Evolutionary conservation across 768 basidiomycete species (phyloP).

Genomic region (Boletus eberwhitei): DNA sequence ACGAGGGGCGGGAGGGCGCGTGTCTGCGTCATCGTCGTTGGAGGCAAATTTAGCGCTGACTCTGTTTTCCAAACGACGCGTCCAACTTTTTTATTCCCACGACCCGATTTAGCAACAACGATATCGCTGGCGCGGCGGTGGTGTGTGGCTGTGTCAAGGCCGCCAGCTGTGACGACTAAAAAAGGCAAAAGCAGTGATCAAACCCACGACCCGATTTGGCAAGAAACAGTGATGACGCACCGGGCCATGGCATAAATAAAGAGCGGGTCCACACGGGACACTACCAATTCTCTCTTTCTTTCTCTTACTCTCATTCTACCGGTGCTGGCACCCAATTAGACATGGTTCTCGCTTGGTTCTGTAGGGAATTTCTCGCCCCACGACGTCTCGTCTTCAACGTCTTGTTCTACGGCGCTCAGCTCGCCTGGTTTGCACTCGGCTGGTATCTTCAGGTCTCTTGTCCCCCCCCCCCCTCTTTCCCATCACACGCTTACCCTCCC

Average conservation of each 20-base stretch:
- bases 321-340: neutral
- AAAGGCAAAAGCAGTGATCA: too few relatives aligned
- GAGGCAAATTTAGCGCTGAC: neutral
- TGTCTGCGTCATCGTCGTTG: conserved; percentile 19
- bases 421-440: conserved; percentile 77
- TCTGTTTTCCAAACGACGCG: neutral
- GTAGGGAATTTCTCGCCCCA: conserved; percentile 60
- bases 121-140: too few relatives aligned
- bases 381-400: conserved; percentile 70
- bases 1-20: conserved; percentile 32
- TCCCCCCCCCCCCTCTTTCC: neutral
- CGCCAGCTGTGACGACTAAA: too few relatives aligned
- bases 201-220: neutral
- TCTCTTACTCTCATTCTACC: neutral
- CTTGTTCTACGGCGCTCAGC: conserved; percentile 76
- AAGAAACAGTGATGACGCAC: neutral
- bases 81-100: conserved; percentile 2
- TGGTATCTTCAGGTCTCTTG: conserved; percentile 73
- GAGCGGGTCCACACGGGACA: neutral
- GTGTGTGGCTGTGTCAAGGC: too few relatives aligned
- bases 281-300: neutral
- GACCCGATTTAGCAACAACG: neutral
- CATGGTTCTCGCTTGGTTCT: conserved; percentile 51
- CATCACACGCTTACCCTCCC: neutral
- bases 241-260: neutral